Conservation (phyloP, 2,329 filamentous ascomycete species). For the Aspergillus brunneoviolaceus region DNA sequence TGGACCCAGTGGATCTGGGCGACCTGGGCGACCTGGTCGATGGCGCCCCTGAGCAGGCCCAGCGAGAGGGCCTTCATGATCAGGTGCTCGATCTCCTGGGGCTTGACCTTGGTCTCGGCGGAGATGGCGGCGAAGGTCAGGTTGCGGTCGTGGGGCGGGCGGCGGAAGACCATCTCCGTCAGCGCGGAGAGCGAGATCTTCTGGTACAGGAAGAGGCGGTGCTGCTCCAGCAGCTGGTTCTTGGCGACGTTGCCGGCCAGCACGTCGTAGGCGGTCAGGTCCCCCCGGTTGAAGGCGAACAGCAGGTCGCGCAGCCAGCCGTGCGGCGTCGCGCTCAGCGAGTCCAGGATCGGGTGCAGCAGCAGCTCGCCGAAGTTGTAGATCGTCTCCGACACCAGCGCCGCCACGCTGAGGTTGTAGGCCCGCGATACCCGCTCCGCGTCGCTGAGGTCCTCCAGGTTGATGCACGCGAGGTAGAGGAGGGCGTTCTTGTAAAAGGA, state of each 20-base stretch:
- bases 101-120: slow-evolving; percentile 85
- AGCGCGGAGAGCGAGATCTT: slow-evolving; percentile 97
- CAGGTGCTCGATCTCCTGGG: slow-evolving; percentile 92
- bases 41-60: slow-evolving; percentile 83
- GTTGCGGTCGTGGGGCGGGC: slow-evolving; percentile 89
- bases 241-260: slow-evolving; percentile 78
- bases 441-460: slow-evolving; percentile 70
- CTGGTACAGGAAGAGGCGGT: slow-evolving; percentile 83
- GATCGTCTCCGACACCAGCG: slow-evolving; percentile 88
- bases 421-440: slow-evolving; percentile 78
- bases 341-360: slow-evolving; percentile 90
- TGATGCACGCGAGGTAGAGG: slow-evolving; percentile 94
- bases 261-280: slow-evolving; percentile 81
- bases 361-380: slow-evolving; percentile 99
- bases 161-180: slow-evolving; percentile 93
- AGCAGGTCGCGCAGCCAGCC: slow-evolving; percentile 93
- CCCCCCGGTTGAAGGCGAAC: slow-evolving; percentile 95
- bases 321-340: slow-evolving; percentile 71
- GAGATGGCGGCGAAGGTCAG: slow-evolving; percentile 90
- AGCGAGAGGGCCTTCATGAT: slow-evolving; percentile 99
- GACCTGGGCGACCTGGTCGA: slow-evolving; percentile 93
- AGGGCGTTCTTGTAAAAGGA: slow-evolving; percentile 97
- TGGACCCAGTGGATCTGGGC: slow-evolving; percentile 98
- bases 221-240: slow-evolving; percentile 74
- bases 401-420: slow-evolving; percentile 89